Evolutionary conservation across 106 monocot species (phyloP).

Genomic region (Allium cepa): DNA sequence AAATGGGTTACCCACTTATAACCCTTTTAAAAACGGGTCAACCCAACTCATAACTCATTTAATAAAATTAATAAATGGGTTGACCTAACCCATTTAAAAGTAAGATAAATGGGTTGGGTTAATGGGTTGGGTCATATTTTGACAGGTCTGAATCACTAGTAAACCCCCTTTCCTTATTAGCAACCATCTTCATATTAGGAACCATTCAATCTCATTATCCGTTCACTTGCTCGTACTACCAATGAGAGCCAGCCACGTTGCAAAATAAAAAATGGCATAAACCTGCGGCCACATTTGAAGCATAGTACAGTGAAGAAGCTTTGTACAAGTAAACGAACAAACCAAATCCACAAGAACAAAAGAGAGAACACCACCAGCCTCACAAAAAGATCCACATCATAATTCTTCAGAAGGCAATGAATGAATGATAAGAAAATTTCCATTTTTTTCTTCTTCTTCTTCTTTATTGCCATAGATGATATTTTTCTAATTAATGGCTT

Average conservation of each 20-base stretch:
- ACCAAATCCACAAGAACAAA: conserved; percentile 2
- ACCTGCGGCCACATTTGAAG: background rate
- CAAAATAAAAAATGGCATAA: background rate
- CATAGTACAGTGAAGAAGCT: conserved; percentile 2
- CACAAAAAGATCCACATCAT: conserved; percentile 6
- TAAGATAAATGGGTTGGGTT: too few relatives aligned
- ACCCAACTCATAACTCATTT: too few relatives aligned
- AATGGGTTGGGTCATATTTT: too few relatives aligned
- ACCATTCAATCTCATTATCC: conserved; percentile 7
- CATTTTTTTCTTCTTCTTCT: conserved; percentile 5
- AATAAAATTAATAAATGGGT: too few relatives aligned
- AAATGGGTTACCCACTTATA: too few relatives aligned
- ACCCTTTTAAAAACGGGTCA: too few relatives aligned
- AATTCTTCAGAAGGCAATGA: conserved; percentile 4
- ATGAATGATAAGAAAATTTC: conserved; percentile 3
- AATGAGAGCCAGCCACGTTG: conserved; percentile 3
- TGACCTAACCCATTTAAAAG: too few relatives aligned
- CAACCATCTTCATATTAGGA: background rate
- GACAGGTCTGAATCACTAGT: too few relatives aligned
- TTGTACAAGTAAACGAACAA: background rate
- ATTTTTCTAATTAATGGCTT: conserved; percentile 10
- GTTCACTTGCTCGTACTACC: background rate
- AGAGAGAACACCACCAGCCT: conserved; percentile 3
- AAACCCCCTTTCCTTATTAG: too few relatives aligned
- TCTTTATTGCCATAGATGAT: conserved; percentile 10